Percentiles rank a stretch among this genome's conserved stretches.
phyloP scores from a whole-genome alignment of 345 rosid species.

The Melaleuca quinquenervia region DNA sequence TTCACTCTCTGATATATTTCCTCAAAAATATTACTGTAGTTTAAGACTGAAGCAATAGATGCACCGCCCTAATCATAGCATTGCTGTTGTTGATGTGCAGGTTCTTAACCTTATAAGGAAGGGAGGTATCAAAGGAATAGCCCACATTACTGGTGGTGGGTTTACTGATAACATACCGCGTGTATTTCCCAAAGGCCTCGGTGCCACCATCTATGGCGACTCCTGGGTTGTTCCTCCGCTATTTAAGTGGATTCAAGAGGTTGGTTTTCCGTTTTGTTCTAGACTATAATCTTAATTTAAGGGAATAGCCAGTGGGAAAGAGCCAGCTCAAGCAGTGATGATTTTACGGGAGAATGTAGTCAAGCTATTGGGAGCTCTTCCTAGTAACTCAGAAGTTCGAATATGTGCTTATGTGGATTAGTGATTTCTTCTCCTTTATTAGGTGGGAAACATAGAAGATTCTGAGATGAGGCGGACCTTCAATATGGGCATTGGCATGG shows the following conservation, averaged over 20 bases:
- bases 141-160: constrained; percentile 93
- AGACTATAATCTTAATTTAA: not conserved
- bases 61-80: not conserved
- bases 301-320: not conserved
- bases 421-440: not conserved
- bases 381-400: not conserved
- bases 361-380: not conserved
- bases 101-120: constrained; percentile 64
- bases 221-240: constrained; percentile 70
- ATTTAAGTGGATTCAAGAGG: constrained; percentile 93
- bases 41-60: not conserved
- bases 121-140: constrained; percentile 89
- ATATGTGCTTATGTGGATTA: not conserved
- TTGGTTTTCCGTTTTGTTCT: constrained; percentile 1
- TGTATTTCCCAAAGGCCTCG: constrained; percentile 72
- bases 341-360: not conserved
- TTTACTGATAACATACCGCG: constrained; percentile 91
- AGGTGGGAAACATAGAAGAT: constrained; percentile 78
- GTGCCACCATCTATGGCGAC: constrained; percentile 47
- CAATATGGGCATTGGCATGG: constrained; percentile 96
- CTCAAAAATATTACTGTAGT: not conserved
- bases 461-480: constrained; percentile 85
- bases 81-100: constrained; percentile 8
- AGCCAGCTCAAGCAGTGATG: not conserved
- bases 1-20: not conserved